Evolutionary conservation across 179 eudicot genomes (phyloP).

Genomic region (Camellia oleifera): DNA sequence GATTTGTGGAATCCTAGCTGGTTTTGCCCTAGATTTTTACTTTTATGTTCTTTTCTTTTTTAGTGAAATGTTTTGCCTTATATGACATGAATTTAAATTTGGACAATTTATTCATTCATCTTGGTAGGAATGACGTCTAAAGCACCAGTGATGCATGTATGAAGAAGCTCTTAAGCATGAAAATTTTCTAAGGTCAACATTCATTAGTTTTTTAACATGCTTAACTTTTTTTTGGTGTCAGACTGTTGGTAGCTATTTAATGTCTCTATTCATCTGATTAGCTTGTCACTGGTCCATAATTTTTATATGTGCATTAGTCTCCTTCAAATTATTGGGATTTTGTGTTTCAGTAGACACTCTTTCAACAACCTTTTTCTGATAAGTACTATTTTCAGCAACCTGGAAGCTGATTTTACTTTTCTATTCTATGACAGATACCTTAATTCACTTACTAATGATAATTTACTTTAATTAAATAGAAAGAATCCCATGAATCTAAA

Average conservation of each 20-base stretch:
- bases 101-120: constrained; percentile 1
- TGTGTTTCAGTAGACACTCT: background rate
- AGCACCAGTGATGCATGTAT: background rate
- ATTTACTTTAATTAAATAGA: too few species aligned
- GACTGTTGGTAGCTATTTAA: background rate
- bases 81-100: background rate
- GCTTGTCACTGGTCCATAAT: background rate
- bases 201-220: too few species aligned
- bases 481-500: too few species aligned
- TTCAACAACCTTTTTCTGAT: background rate
- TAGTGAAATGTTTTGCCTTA: background rate
- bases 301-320: background rate
- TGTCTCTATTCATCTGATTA: background rate
- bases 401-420: background rate
- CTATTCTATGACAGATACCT: background rate
- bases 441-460: background rate
- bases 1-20: background rate
- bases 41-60: too few species aligned
- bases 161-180: background rate
- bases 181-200: background rate
- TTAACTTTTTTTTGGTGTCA: background rate
- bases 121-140: background rate
- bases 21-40: constrained; percentile 2
- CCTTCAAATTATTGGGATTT: background rate
- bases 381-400: background rate